A percentile compares a stretch with the other conserved stretches of the same genome.
Evolutionary conservation across 2,329 filamentous ascomycete genomes (phyloP).

Genomic region (Fusarium sp.): DNA sequence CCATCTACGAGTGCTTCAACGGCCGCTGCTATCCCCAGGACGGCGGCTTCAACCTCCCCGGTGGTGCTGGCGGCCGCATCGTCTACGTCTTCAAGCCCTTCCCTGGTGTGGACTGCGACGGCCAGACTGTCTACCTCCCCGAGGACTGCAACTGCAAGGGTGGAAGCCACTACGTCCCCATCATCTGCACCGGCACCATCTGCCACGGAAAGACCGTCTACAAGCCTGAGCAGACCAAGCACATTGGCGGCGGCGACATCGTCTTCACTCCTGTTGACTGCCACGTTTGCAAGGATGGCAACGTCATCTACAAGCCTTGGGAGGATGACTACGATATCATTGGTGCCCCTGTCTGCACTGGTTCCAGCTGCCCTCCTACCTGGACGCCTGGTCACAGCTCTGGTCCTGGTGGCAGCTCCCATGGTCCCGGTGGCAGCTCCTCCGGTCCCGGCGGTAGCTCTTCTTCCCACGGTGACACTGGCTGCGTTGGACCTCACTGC

Average conservation of each 20-base stretch:
- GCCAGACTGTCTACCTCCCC: constrained; percentile 34
- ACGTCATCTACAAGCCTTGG: constrained; percentile 42
- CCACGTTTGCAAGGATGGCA: constrained; percentile 24
- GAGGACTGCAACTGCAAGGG: constrained; percentile 38
- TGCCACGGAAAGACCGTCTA: constrained; percentile 40
- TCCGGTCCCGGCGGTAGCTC: background rate
- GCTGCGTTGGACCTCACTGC: background rate
- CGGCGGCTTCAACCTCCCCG: background rate
- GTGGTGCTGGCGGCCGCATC: background rate
- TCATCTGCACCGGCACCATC: constrained; percentile 25
- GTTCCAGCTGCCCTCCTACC: constrained; percentile 13
- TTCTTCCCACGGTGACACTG: background rate
- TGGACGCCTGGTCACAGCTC: background rate
- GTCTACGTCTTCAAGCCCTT: constrained; percentile 38
- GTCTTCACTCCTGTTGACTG: constrained; percentile 33
- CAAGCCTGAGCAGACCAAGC: constrained; percentile 38
- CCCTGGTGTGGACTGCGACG: constrained; percentile 35
- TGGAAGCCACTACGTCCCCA: constrained; percentile 35
- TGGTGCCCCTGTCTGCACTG: constrained; percentile 13
- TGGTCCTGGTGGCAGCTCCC: background rate
- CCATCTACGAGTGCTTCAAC: constrained; percentile 34
- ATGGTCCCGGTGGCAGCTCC: background rate
- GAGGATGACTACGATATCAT: constrained; percentile 25
- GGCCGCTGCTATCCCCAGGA: constrained; percentile 32
- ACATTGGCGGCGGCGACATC: constrained; percentile 27